Base-by-base conservation (phyloP, 2,329 filamentous ascomycete genomes). In the Talaromyces sp. region DNA sequence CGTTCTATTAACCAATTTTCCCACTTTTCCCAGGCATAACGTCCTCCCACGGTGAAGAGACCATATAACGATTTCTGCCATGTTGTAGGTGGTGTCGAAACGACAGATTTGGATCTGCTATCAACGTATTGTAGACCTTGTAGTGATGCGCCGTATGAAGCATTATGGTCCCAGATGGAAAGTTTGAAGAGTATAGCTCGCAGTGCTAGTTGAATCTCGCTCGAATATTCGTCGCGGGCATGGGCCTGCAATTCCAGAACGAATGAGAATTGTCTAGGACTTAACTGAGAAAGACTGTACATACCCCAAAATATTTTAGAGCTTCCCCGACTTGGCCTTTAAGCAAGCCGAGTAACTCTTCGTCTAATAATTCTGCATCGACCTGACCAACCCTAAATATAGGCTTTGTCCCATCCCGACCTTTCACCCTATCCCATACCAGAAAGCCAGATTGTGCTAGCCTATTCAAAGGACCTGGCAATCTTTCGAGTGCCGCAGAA, bases 311-410 rank as follows among this genome's bases (percentile, higher is more conserved):
- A 76, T 97, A 95, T 75, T 93, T 96, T 65, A 98, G 81, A 13
- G 88, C 95, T 69, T 97, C 92, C 69, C 88, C 90, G 37, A 95
- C 92, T 78, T 99, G 94, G 6, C 85, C 87, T 74, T 91, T 93
- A 66, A 99, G 82, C 69, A 98, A 84, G n/a, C 87, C 86, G 27
- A 98, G 83, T 54, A 99, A 83, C 80, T 98, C 95, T 74, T 97
- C 92, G 77, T 99, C 95, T 19, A 99, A 84, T 59, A 99, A 83
- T 77, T 98, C 95, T 43, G 95, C 93, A 77, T 99, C 95, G 50
- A 98, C 92, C 79, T 99, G 95, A 33, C 94, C 93, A 33, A 99
- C 95, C 62, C 95, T 89, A 76, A 97, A 97, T 11, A 91, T 89
- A 5, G 95, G 94, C 16, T 88, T 83, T 27, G 91, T 94, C 52